Percentiles rank a stretch among this genome's conserved stretches.
Conservation (phyloP, 306 rosid species). For the Leucaena leucocephala region DNA sequence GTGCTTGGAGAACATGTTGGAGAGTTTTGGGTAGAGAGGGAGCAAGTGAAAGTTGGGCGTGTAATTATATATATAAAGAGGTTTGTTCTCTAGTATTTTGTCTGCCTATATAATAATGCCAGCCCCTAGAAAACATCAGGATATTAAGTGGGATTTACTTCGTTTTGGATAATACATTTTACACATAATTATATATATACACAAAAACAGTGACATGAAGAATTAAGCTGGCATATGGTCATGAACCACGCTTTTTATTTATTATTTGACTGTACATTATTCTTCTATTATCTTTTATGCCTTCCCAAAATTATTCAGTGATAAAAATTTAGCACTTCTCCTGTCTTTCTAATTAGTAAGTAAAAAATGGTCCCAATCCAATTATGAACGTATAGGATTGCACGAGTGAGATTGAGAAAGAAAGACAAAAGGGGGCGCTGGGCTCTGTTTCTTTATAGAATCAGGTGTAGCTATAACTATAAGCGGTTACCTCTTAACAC, state of each 20-base stretch:
- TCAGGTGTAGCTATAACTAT: neutral
- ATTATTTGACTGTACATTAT: neutral
- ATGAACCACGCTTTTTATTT: neutral
- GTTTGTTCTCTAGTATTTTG: neutral
- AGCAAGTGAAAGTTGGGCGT: neutral
- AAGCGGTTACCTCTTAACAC: too few species aligned
- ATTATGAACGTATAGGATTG: neutral
- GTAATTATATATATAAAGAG: neutral
- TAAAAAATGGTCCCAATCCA: neutral
- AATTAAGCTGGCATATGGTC: too few species aligned
- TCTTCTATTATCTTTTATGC: neutral
- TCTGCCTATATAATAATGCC: neutral
- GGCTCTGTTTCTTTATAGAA: neutral
- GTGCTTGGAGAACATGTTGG: slow-evolving; percentile 55
- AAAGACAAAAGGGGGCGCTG: neutral
- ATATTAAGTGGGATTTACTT: neutral
- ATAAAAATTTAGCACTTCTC: neutral
- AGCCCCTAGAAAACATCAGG: neutral
- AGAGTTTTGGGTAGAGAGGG: slow-evolving; percentile 34
- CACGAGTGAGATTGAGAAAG: neutral
- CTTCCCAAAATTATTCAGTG: neutral
- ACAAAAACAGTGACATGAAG: too few species aligned
- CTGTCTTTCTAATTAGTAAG: neutral
- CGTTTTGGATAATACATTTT: neutral
- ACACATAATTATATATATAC: neutral